Evolutionary conservation across 2,329 filamentous ascomycete species (phyloP), one percentile per base, ranked within the genome.

Genomic region (Exophiala oligosperma): DNA sequence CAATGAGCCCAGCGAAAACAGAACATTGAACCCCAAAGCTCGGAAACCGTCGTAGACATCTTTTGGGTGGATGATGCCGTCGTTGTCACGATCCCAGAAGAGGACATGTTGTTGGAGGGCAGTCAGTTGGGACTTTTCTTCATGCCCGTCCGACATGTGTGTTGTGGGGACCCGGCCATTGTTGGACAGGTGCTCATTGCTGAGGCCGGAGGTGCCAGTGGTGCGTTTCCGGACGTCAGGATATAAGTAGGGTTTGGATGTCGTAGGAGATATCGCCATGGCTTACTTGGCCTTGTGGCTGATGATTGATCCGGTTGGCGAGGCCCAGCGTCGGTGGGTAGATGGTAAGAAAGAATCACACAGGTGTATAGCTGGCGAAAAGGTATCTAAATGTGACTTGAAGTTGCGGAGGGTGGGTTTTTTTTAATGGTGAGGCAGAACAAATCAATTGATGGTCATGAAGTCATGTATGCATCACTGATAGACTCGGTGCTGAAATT

Each of bases 11-110:
- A 79, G 53, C 1, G 73, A 77, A 59, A 79, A 61, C 14, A 57
- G 11, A 44, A 64, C 28, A 40, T 53, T 56, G 54, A 64, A 82
- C 24, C 80, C 79, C 14, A 79, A 72, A 2, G 68, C 68, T 44
- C 75, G 71, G 65, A 81, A 80, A 7, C 80, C 78, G 17, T 59
- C 49, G 69, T 75, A 83, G 3, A 80, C 83, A 66, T 83, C 81
- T 3, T 62, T 66, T 0, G 81, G 80, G 75, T 75, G 81, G 59
- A 84, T 79, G 24, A 83, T 70, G 43, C 77, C 78, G 65, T 83
- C 81, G 38, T 69, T 65, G 65, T 84, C 80, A 4, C 69, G 65
- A 67, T 84, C 81, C 64, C 79, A 84, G 72, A 81, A 83, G 24
- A 72, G 70, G 64, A 76, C 74, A 66, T 61, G 59, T 53, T 61